A percentile compares a stretch with the other conserved stretches of the same genome.
Conservation (phyloP, 2,329 filamentous ascomycete species). For the Aspergillus fumigatiaffinis region DNA sequence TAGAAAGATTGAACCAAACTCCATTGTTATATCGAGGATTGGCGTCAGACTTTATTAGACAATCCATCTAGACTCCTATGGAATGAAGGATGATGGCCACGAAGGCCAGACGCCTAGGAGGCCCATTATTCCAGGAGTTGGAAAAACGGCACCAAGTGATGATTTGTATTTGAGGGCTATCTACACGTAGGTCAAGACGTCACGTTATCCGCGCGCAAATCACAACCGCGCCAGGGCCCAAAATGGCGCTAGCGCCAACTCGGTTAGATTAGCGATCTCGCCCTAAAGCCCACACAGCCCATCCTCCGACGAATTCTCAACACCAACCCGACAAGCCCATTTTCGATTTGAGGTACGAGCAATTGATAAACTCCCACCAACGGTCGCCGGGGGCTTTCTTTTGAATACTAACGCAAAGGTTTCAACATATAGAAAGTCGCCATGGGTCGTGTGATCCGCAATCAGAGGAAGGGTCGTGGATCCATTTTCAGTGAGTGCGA, state of each 20-base stretch:
- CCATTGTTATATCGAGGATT: not conserved
- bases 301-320: slow-evolving; percentile 39
- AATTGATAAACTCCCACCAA: slow-evolving; percentile 25
- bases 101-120: not conserved
- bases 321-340: slow-evolving; percentile 41
- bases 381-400: slow-evolving; percentile 25
- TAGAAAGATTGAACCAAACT: not conserved
- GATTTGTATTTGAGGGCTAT: not conserved
- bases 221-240: slow-evolving; percentile 9
- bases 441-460: slow-evolving; percentile 70
- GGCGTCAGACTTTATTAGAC: not conserved
- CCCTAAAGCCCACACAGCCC: slow-evolving; percentile 45
- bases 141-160: not conserved
- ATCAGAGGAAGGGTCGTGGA: slow-evolving; percentile 74
- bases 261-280: slow-evolving; percentile 45
- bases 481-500: slow-evolving; percentile 69
- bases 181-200: not conserved
- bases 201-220: slow-evolving; percentile 6
- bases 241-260: slow-evolving; percentile 29
- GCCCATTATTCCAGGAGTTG: not conserved
- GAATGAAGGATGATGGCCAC: not conserved
- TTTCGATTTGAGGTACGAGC: slow-evolving; percentile 43
- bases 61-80: not conserved
- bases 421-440: slow-evolving; percentile 38
- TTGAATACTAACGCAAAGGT: slow-evolving; percentile 33